phyloP scores from a whole-genome alignment of 2,329 filamentous ascomycete species.

The Rhexocercosporidium sp. region DNA sequence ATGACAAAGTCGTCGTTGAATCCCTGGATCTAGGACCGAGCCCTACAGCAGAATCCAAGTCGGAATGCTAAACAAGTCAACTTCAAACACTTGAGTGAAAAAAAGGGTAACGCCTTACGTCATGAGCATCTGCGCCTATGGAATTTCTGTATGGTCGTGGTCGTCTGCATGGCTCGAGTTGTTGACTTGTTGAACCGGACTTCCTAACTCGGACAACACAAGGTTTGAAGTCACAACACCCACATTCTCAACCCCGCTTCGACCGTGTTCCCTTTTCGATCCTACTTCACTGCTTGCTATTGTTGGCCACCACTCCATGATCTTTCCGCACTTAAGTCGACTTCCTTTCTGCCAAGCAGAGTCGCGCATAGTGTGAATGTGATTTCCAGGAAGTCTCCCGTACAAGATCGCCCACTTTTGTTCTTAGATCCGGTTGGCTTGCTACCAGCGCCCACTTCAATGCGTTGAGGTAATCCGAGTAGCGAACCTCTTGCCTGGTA shows the following conservation, averaged over 20 bases:
- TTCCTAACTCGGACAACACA: not conserved
- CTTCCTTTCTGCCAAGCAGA: conserved; percentile 8
- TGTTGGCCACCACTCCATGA: conserved; percentile 6
- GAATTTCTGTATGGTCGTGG: conserved; percentile 1
- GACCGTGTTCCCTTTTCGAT: not conserved
- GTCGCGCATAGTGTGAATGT: not conserved
- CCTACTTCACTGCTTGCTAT: conserved; percentile 9
- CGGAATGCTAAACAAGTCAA: conserved; percentile 2
- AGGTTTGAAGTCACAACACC: not conserved
- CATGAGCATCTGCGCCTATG: not conserved
- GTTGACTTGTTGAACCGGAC: not conserved
- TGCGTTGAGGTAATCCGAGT: not conserved
- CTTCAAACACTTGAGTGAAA: not conserved
- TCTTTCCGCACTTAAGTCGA: not conserved
- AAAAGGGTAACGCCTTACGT: not conserved
- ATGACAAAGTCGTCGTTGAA: not conserved
- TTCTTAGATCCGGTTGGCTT: conserved; percentile 7
- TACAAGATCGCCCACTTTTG: conserved; percentile 12
- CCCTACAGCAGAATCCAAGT: conserved; percentile 6
- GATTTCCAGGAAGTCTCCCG: not conserved
- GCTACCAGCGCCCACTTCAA: not conserved
- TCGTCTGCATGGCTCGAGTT: not conserved
- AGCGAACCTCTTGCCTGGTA: conserved; percentile 8
- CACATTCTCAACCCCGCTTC: conserved; percentile 1
- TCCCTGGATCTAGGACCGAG: not conserved